These are phyloP conservation scores for Amoebophrya sp. DNA, from an alignment of 169 alveolate species.

Conservation along the genomic window DNA sequence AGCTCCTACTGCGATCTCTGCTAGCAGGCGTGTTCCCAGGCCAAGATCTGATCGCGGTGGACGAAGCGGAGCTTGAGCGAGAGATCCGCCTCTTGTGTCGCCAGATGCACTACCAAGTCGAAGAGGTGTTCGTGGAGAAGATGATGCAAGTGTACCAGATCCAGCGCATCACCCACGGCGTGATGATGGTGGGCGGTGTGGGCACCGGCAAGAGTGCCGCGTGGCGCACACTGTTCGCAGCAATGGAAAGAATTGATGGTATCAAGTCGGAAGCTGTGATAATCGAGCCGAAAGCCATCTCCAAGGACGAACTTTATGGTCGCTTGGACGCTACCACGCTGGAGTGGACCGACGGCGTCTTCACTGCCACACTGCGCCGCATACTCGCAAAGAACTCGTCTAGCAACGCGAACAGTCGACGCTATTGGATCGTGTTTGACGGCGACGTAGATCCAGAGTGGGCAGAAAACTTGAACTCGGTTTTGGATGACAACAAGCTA, in stretches of 20 bases:
- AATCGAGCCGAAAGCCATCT: constrained; percentile 82
- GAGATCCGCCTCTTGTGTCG: constrained; percentile 69
- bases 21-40: constrained; percentile 94
- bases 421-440: constrained; percentile 96
- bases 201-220: constrained; percentile 91
- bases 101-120: constrained; percentile 64
- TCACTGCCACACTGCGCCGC: constrained; percentile 83
- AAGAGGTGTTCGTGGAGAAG: constrained; percentile 75
- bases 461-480: constrained; percentile 98
- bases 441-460: constrained; percentile 99
- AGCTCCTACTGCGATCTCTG: constrained; percentile 75
- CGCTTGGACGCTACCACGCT: constrained; percentile 82
- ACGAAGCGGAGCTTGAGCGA: constrained; percentile 74
- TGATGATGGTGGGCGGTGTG: constrained; percentile 93
- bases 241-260: constrained; percentile 77
- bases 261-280: constrained; percentile 82
- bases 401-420: constrained; percentile 38
- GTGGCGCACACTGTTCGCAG: constrained; percentile 71
- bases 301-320: constrained; percentile 90
- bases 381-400: constrained; percentile 53
- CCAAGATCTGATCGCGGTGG: constrained; percentile 73
- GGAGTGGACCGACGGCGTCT: constrained; percentile 98
- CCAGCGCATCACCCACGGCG: constrained; percentile 86
- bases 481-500: constrained; percentile 95
- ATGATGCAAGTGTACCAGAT: constrained; percentile 81